phyloP scores from a whole-genome alignment of 108 stramenopile species.

The Fragilaria crotonensis region DNA sequence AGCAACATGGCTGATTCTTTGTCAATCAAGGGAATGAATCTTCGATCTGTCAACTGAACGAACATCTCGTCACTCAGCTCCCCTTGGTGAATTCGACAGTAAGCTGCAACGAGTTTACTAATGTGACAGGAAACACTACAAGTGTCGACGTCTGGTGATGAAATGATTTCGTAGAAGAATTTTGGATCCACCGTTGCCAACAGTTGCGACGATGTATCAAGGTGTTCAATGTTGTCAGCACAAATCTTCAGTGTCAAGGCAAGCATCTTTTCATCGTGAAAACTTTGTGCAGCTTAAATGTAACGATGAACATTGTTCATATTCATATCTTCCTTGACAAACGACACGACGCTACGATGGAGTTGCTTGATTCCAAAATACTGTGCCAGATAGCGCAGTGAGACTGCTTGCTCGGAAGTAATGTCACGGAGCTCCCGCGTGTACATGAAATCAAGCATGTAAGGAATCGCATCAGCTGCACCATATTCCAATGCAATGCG shows the following conservation, averaged over 20 bases:
- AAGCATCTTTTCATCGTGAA: constrained; percentile 18
- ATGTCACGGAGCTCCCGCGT: not conserved
- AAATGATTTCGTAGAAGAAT: constrained; percentile 22
- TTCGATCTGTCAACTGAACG: constrained; percentile 8
- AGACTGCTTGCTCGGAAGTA: constrained; percentile 16
- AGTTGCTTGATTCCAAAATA: constrained; percentile 30
- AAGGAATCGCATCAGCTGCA: constrained; percentile 23
- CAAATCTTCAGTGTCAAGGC: constrained; percentile 8
- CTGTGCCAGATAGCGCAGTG: constrained; percentile 32
- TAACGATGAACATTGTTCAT: constrained; percentile 25
- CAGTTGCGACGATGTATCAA: constrained; percentile 11
- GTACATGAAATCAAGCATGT: constrained; percentile 37
- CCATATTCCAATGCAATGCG: constrained; percentile 11
- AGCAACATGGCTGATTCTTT: constrained; percentile 17
- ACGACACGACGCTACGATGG: constrained; percentile 30
- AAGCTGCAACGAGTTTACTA: constrained; percentile 21
- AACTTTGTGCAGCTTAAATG: constrained; percentile 14
- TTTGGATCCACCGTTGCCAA: constrained; percentile 13
- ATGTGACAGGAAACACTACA: constrained; percentile 10
- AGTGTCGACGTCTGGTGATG: constrained; percentile 20
- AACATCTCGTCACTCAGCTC: constrained; percentile 18
- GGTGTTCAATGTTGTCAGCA: constrained; percentile 6
- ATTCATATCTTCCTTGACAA: constrained; percentile 26
- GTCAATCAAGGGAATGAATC: constrained; percentile 11
- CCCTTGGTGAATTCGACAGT: constrained; percentile 15